These are phyloP conservation scores for Lentinula edodes DNA, from an alignment of 768 basidiomycete genomes.

Conservation along the genomic window DNA sequence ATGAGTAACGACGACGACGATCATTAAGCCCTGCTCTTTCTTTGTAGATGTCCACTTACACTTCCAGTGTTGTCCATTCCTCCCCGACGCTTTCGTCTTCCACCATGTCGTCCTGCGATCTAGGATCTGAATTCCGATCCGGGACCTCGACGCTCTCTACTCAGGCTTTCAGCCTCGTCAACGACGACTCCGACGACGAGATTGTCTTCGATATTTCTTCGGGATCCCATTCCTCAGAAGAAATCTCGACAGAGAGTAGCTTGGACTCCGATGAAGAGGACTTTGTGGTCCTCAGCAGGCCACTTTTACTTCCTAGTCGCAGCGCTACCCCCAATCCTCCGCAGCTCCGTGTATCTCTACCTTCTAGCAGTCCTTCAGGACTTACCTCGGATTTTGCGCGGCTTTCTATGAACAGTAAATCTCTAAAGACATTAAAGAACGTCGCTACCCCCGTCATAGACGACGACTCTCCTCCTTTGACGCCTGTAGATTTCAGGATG, in stretches of 20 bases:
- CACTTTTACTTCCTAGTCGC: constrained; percentile 15
- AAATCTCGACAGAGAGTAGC: constrained; percentile 20
- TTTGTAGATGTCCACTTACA: not conserved
- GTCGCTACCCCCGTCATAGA: not conserved
- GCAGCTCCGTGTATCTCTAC: not conserved
- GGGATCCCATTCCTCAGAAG: constrained; percentile 20
- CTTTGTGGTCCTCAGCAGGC: constrained; percentile 41
- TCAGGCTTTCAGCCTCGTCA: constrained; percentile 18
- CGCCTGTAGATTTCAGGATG: not conserved
- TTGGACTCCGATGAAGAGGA: constrained; percentile 37
- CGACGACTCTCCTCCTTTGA: not conserved
- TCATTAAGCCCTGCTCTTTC: not conserved
- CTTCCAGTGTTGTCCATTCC: constrained; percentile 1
- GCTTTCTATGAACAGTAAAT: constrained; percentile 7
- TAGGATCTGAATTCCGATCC: constrained; percentile 13
- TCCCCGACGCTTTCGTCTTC: constrained; percentile 16
- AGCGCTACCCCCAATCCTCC: not conserved
- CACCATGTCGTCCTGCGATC: constrained; percentile 18
- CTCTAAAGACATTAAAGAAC: not conserved
- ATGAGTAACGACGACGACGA: too few relatives aligned
- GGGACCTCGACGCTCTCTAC: constrained; percentile 14
- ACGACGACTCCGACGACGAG: constrained; percentile 44
- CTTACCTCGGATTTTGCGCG: constrained; percentile 9
- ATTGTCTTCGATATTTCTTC: constrained; percentile 47
- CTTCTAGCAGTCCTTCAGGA: not conserved